A percentile compares a stretch with the other conserved stretches of the same genome.
These are phyloP conservation scores for Odontarrhena argentea DNA, from an alignment of 345 rosid species.

Conservation along the genomic window DNA sequence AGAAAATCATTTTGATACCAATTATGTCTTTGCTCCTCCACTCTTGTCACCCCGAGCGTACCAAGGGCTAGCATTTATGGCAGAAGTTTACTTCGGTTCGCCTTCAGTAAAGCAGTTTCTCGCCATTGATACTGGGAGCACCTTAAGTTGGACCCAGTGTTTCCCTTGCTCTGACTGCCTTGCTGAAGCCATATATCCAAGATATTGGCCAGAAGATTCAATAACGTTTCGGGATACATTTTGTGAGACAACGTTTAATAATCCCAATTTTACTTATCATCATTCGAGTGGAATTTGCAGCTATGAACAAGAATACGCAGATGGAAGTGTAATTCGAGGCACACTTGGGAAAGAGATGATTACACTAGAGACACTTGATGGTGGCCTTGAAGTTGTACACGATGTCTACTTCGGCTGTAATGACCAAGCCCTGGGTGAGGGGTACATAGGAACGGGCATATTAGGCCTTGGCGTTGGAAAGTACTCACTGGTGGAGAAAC, in stretches of 20 bases:
- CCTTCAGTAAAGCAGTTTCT: background rate
- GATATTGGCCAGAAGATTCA: background rate
- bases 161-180: background rate
- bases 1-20: background rate
- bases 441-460: background rate
- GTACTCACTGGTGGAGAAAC: background rate
- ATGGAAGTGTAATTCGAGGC: background rate
- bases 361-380: background rate
- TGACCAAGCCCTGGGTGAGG: background rate
- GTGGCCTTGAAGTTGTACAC: background rate
- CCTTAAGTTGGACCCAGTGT: background rate
- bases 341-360: background rate
- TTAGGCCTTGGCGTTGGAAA: background rate
- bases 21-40: background rate
- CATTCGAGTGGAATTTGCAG: background rate
- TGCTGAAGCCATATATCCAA: background rate
- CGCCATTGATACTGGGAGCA: background rate
- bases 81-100: background rate
- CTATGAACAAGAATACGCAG: background rate
- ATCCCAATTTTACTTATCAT: background rate
- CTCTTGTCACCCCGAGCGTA: background rate
- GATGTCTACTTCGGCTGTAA: background rate
- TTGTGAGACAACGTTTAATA: background rate
- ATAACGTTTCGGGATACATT: background rate
- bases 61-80: background rate